Evolutionary conservation across 2,329 filamentous ascomycete genomes (phyloP).

Genomic region (Claviceps maximensis): DNA sequence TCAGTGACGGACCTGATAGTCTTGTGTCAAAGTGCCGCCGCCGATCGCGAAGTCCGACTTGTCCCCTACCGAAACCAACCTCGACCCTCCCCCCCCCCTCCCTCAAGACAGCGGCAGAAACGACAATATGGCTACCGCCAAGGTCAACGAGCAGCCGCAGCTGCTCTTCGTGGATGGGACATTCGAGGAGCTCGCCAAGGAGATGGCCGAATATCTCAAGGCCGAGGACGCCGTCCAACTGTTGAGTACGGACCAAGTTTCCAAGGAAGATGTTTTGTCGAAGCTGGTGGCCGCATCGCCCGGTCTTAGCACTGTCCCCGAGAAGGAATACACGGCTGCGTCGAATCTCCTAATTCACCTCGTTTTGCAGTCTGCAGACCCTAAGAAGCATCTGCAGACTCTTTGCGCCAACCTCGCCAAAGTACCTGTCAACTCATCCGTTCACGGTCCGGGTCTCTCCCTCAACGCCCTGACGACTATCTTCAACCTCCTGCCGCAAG

Average conservation of each 20-base stretch:
- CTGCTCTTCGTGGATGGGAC: constrained; percentile 75
- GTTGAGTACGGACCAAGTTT: constrained; percentile 51
- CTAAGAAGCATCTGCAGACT: constrained; percentile 71
- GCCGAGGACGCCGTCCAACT: constrained; percentile 64
- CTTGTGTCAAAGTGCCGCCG: not conserved
- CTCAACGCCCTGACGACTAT: constrained; percentile 86
- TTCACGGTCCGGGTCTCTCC: constrained; percentile 73
- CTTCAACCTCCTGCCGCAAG: constrained; percentile 78
- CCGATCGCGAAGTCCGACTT: not conserved
- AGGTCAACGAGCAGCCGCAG: constrained; percentile 38
- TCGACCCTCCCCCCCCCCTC: no score
- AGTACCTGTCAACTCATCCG: constrained; percentile 73
- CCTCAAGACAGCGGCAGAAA: not conserved
- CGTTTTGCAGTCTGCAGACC: constrained; percentile 71
- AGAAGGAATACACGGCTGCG: constrained; percentile 92
- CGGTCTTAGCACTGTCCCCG: constrained; percentile 69
- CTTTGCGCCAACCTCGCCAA: constrained; percentile 84
- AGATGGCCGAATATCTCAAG: constrained; percentile 91
- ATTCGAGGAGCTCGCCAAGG: constrained; percentile 84
- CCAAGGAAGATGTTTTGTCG: constrained; percentile 75
- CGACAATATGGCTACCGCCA: constrained; percentile 18
- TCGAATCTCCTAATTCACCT: constrained; percentile 97
- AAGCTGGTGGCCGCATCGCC: constrained; percentile 73
- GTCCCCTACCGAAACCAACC: not conserved
- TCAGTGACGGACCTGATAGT: not conserved